Evolutionary conservation across 768 basidiomycete genomes (phyloP), one percentile per base, ranked within the genome.

Genomic region (Kwoniella mangroviensis): DNA sequence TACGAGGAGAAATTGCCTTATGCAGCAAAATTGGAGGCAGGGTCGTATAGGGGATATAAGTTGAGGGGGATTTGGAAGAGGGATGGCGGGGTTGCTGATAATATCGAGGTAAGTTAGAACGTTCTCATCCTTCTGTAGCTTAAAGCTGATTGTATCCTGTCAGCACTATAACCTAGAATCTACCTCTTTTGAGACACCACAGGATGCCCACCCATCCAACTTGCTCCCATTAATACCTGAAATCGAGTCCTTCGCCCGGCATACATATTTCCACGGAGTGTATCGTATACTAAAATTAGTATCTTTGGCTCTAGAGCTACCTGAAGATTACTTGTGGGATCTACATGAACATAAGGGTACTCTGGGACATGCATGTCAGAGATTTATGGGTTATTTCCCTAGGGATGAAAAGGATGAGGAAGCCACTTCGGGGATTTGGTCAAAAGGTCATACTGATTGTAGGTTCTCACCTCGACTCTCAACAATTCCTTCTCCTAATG

Each of bases 81-180:
- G 51, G 71, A 77, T 45, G 69, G 69, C 11, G 75, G 73, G 15
- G 71, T 77, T 13, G 55, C 58, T 10, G 76, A 77, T 59, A 77
- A 75, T 56, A 62, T 73, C 71, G 76, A 75, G 60, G 73, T 74
- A 21, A 41, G 65, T 63, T 26, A 28, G 41, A 34, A 34, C 34
- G 34, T 7, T 34, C 34, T 34, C 34, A 7, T 34, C 34, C 34
- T 34, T 34, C 34, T 34, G 34, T 7, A 34, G 34, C 34, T 34
- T 34, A 7, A 34, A 34, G 34, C 34, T 34, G 34, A 34, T 42
- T 26, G 10, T 10, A 55, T 26, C 2, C 21, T 67, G n/a, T 41
- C 22, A 77, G 75, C 73, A 74, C 52, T 74, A 74, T 66, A 77
- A 77, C 55, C 69, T 77, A n/a, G 75, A 77, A 65, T 72, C 71